Conservation (phyloP, 768 basidiomycete species). For the Mycena filopes region DNA sequence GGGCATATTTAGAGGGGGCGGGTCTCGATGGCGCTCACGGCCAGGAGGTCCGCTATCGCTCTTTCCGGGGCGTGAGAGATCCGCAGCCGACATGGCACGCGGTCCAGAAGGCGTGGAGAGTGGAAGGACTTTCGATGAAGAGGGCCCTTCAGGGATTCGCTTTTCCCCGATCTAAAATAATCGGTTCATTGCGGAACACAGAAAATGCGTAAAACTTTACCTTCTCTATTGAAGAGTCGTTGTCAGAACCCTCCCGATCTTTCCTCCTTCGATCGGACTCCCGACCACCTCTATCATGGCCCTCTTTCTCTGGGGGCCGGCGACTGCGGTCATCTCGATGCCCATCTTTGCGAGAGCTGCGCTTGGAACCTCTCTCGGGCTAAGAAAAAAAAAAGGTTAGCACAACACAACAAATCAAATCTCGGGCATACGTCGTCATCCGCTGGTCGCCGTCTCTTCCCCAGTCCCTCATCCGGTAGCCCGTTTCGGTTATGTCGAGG, state of each 20-base stretch:
- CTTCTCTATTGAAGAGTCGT: slow-evolving; percentile 69
- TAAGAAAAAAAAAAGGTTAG: slow-evolving; percentile 43
- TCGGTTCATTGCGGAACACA: background rate
- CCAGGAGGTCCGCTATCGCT: slow-evolving; percentile 45
- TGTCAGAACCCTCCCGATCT: slow-evolving; percentile 68
- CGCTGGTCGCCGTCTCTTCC: slow-evolving; percentile 73
- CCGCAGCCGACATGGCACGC: slow-evolving; percentile 71
- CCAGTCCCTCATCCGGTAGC: slow-evolving; percentile 68
- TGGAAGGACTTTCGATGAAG: slow-evolving; percentile 58
- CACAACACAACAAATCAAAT: slow-evolving; percentile 8
- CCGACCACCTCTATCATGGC: slow-evolving; percentile 70
- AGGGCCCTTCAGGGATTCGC: slow-evolving; percentile 62
- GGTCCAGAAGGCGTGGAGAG: slow-evolving; percentile 76
- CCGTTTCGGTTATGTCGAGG: slow-evolving; percentile 54
- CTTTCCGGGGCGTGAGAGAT: slow-evolving; percentile 54
- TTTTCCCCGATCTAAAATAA: slow-evolving; percentile 60
- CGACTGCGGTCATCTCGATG: slow-evolving; percentile 81
- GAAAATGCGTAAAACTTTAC: slow-evolving; percentile 47
- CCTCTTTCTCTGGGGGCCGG: slow-evolving; percentile 74
- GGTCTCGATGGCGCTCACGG: slow-evolving; percentile 51
- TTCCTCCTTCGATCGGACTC: slow-evolving; percentile 77
- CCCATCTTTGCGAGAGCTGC: slow-evolving; percentile 81
- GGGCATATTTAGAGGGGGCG: slow-evolving; percentile 26
- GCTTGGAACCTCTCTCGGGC: slow-evolving; percentile 82
- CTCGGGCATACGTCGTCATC: slow-evolving; percentile 77